Evolutionary conservation across 495 filamentous ascomycete genomes (phyloP), one percentile per base, ranked within the genome.

Genomic region (Neurospora pannonica): DNA sequence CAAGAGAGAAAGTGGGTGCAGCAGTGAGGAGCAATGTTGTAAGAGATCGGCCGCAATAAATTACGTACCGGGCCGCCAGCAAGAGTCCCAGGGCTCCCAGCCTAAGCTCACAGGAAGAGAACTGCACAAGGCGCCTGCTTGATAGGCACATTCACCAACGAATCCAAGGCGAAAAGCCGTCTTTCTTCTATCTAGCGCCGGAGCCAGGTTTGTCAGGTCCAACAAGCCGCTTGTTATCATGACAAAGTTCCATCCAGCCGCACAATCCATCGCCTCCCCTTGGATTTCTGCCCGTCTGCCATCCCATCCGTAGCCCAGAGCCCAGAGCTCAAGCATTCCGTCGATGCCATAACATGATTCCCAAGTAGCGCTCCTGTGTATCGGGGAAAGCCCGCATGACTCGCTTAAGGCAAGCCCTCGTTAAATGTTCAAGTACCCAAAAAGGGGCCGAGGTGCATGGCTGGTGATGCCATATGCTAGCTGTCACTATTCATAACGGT

Each of bases 1-100:
- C 38, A 48, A 75, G 74, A 72, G 60, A 67, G 71, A 72, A 75
- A 48, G 74, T 70, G 75, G 74, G 76, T 77, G 77, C 74, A 75
- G 74, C 42, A 76, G 74, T 73, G 77, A 78, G 75, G 76, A 76
- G 74, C 72, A 74, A 71, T 67, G 70, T 73, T 72, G 76, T 62
- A 75, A 77, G 72, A 75, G 76, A 76, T 78, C 77, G 79, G 80
- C 78, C 76, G 77, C 76, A 77, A 80, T 74, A 80, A 77, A 81
- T 81, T 81, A 80, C 80, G 79, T 80, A 78, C 80, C 73, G 76
- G 76, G 54, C 54, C 54, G 54, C 74, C 77, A 75, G 77, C 76
- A 75, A 76, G 72, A 74, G 72, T 70, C 77, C 43, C 38, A 73
- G 76, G 76, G 77, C 72, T 77, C 70, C 76, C 75, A 77, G 74